Evolutionary conservation across 2,329 filamentous ascomycete genomes (phyloP).

Genomic region (Anisogramma anomala): DNA sequence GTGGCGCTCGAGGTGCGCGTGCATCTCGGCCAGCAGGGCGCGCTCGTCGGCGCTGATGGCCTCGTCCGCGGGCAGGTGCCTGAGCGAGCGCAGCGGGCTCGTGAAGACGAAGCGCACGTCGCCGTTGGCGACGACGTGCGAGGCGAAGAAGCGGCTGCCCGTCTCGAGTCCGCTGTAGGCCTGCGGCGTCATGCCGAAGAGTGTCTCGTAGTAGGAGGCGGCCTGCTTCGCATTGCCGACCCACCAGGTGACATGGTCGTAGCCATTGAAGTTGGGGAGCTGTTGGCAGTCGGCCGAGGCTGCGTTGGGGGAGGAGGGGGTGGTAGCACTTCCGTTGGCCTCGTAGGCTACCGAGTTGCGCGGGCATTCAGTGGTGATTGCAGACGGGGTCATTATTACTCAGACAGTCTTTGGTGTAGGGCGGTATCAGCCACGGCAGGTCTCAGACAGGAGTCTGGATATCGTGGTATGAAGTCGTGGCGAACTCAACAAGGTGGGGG

Average conservation of each 20-base stretch:
- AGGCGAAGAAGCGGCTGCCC: slow-evolving; percentile 67
- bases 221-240: slow-evolving; percentile 96
- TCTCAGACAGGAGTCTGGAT: too few species aligned
- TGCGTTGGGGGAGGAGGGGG: slow-evolving; percentile 31
- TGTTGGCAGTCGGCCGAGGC: slow-evolving; percentile 43
- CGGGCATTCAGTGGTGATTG: slow-evolving; percentile 37
- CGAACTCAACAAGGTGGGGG: too few species aligned
- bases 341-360: slow-evolving; percentile 30
- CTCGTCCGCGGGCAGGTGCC: slow-evolving; percentile 44
- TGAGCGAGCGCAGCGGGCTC: slow-evolving; percentile 59
- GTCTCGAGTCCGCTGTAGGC: slow-evolving; percentile 87
- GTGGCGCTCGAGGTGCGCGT: slow-evolving; percentile 73
- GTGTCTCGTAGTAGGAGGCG: slow-evolving; percentile 74
- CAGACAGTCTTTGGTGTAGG: slow-evolving; percentile 6
- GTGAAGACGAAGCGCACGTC: slow-evolving; percentile 73
- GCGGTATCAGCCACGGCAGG: neutral
- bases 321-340: slow-evolving; percentile 17
- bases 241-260: slow-evolving; percentile 92
- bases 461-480: too few species aligned
- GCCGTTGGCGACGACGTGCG: slow-evolving; percentile 71
- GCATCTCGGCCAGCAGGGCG: slow-evolving; percentile 58
- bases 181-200: slow-evolving; percentile 73
- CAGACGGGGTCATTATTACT: slow-evolving; percentile 47
- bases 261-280: slow-evolving; percentile 59
- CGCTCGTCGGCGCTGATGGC: slow-evolving; percentile 53